phyloP scores from a whole-genome alignment of 345 rosid genomes.

The Capsella bursapastoris region DNA sequence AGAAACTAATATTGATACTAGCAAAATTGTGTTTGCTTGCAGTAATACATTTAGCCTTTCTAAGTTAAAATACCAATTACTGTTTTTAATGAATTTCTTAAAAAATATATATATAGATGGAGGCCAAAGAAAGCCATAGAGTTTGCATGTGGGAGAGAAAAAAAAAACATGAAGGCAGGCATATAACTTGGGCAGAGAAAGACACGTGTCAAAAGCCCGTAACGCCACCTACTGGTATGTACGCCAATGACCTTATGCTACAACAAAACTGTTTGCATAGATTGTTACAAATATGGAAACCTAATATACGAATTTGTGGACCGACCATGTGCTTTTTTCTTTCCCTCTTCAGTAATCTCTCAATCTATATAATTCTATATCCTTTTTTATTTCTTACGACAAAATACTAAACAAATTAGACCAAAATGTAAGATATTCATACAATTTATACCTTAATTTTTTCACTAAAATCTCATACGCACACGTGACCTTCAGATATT shows the following conservation, averaged over 20 bases:
- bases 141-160: constrained; percentile 30
- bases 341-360: constrained; percentile 23
- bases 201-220: constrained; percentile 36
- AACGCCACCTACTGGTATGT: constrained; percentile 27
- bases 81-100: no score
- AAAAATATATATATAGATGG: no score
- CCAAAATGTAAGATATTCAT: no score
- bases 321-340: constrained; percentile 45
- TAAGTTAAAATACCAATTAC: no score
- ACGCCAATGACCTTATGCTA: constrained; percentile 33
- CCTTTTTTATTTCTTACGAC: neutral
- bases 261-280: constrained; percentile 31
- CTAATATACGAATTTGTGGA: constrained; percentile 39
- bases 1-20: neutral
- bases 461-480: neutral
- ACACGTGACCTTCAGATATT: neutral
- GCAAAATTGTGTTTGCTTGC: neutral
- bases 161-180: constrained; percentile 22
- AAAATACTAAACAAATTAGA: no score
- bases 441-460: neutral
- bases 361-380: no score
- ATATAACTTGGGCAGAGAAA: neutral
- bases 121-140: constrained; percentile 9
- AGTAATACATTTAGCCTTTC: no score
- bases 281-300: constrained; percentile 46